Conservation (phyloP, 805 yeast genomes). For the Brettanomyces nanus region DNA sequence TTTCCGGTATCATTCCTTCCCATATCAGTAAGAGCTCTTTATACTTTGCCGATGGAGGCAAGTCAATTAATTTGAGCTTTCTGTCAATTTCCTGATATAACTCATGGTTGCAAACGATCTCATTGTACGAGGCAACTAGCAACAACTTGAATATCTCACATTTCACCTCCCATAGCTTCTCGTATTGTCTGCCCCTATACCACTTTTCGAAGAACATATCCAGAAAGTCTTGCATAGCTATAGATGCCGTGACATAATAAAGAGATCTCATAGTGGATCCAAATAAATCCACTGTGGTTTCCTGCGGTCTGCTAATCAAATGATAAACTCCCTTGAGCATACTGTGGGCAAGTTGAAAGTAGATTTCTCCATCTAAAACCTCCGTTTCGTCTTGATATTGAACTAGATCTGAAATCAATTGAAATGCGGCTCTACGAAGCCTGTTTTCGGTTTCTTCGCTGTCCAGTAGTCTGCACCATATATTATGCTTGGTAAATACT, state of each 20-base stretch:
- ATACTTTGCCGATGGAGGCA: background rate
- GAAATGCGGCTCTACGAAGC: background rate
- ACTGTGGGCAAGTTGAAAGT: conserved; percentile 1
- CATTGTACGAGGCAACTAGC: background rate
- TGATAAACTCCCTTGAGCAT: background rate
- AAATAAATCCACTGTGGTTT: background rate
- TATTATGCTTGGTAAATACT: background rate
- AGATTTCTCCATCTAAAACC: background rate
- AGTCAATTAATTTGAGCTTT: background rate
- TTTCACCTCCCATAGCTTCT: background rate
- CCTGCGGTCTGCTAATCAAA: background rate
- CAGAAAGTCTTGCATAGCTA: conserved; percentile 1
- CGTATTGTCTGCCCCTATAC: background rate
- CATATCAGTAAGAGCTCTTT: background rate
- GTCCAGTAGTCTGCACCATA: background rate
- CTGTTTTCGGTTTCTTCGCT: background rate
- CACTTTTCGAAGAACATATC: conserved; percentile 1
- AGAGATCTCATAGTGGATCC: background rate
- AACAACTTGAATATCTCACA: conserved; percentile 1
- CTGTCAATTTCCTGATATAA: background rate
- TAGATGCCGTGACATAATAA: background rate
- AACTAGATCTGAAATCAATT: background rate
- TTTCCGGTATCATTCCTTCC: background rate
- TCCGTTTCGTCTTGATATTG: background rate
- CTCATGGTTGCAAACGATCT: background rate